A percentile compares a stretch with the other conserved stretches of the same genome.
Conservation (phyloP, 768 basidiomycete genomes). For the Suillus subaureus region DNA sequence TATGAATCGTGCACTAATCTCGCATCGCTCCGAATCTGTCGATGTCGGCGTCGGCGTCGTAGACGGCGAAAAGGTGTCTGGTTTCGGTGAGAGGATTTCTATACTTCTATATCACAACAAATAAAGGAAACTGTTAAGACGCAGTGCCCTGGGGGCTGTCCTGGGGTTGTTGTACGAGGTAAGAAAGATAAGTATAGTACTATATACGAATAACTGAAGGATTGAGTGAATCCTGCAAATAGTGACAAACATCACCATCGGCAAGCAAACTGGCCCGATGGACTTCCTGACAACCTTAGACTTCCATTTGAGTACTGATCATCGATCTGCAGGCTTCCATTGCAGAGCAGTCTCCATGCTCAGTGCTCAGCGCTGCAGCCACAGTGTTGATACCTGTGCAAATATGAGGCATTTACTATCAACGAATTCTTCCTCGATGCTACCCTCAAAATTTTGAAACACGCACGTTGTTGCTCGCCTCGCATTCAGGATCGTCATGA, state of each 20-base stretch:
- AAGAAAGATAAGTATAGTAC: background rate
- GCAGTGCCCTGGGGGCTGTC: background rate
- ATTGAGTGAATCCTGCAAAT: background rate
- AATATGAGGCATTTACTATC: background rate
- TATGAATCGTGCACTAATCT: background rate
- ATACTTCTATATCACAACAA: background rate
- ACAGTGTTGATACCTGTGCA: background rate
- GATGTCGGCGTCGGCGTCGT: background rate
- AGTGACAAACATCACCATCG: background rate
- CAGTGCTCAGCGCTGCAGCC: too few species aligned
- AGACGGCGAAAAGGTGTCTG: too few species aligned
- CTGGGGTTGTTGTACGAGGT: background rate
- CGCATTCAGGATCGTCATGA: background rate
- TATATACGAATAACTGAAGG: background rate
- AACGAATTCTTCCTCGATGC: background rate
- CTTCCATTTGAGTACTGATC: background rate
- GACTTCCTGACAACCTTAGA: background rate
- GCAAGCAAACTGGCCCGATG: background rate
- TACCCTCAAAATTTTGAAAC: background rate
- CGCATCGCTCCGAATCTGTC: background rate
- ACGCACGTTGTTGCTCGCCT: background rate
- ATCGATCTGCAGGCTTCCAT: background rate
- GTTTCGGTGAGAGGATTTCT: background rate
- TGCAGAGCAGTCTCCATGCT: background rate
- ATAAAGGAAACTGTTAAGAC: background rate